Percentiles rank a stretch among this genome's conserved stretches.
Conservation (phyloP, 306 rosid genomes). For the Ormosia semicastrata region DNA sequence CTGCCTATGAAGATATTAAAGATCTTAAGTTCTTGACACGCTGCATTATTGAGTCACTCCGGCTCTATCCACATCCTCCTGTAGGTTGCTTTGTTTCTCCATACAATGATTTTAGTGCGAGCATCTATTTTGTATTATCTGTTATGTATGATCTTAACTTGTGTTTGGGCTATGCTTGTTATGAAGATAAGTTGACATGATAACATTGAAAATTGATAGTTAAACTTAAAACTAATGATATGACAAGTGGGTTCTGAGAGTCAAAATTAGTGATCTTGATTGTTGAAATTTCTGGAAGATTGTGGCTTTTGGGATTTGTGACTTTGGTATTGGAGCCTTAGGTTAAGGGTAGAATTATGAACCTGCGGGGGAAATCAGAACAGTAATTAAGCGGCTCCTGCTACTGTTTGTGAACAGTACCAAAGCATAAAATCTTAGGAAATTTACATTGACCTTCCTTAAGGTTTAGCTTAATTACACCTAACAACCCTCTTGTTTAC, state of each 20-base stretch:
- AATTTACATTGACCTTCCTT: too few species aligned
- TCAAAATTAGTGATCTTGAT: not conserved
- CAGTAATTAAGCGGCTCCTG: not conserved
- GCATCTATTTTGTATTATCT: not conserved
- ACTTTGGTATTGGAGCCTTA: not conserved
- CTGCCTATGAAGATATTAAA: slow-evolving; percentile 79
- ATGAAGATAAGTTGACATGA: slow-evolving; percentile 13
- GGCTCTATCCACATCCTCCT: slow-evolving; percentile 95
- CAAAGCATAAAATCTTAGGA: not conserved
- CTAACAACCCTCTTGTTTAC: too few species aligned
- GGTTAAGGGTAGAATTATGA: not conserved
- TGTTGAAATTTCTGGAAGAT: not conserved
- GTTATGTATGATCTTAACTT: not conserved
- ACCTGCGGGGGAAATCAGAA: not conserved
- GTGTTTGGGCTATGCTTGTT: not conserved
- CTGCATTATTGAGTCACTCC: slow-evolving; percentile 82
- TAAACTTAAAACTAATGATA: slow-evolving; percentile 2
- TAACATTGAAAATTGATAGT: not conserved
- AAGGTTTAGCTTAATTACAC: too few species aligned
- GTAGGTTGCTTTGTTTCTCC: slow-evolving; percentile 46
- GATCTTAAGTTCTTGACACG: slow-evolving; percentile 77
- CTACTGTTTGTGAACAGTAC: not conserved
- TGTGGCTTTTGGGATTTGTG: not conserved
- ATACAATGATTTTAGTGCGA: not conserved
- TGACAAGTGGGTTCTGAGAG: not conserved